Conservation (phyloP, 2,329 filamentous ascomycete genomes). For the Talaromyces sp. region DNA sequence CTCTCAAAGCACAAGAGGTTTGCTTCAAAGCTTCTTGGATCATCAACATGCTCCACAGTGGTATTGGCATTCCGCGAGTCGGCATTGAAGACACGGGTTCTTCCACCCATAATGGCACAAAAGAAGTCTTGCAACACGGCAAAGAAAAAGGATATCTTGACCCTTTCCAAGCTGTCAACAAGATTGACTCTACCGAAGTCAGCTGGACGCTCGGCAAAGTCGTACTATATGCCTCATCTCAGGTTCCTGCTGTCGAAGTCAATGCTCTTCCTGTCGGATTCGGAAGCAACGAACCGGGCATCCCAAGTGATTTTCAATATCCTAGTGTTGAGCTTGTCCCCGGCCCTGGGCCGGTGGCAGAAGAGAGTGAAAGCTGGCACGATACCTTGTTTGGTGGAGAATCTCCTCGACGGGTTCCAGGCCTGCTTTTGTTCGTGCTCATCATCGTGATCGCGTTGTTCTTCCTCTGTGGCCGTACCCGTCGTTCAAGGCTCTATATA, state of each 20-base stretch:
- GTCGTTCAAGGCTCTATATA: slow-evolving; percentile 60
- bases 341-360: slow-evolving; percentile 29
- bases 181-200: slow-evolving; percentile 85
- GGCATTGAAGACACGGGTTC: slow-evolving; percentile 64
- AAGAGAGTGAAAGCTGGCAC: slow-evolving; percentile 55
- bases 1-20: slow-evolving; percentile 73
- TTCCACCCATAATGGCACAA: slow-evolving; percentile 65
- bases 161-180: slow-evolving; percentile 88
- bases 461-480: slow-evolving; percentile 74
- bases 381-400: slow-evolving; percentile 62
- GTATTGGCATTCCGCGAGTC: slow-evolving; percentile 85
- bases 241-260: slow-evolving; percentile 65
- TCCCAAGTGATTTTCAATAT: slow-evolving; percentile 77
- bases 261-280: slow-evolving; percentile 79
- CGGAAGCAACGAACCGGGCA: slow-evolving; percentile 70
- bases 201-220: slow-evolving; percentile 98
- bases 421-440: slow-evolving; percentile 72
- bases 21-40: slow-evolving; percentile 99
- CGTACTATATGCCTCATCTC: slow-evolving; percentile 87
- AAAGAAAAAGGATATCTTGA: slow-evolving; percentile 74
- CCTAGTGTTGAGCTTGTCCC: slow-evolving; percentile 49
- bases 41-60: slow-evolving; percentile 92
- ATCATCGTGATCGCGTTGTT: slow-evolving; percentile 67
- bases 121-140: slow-evolving; percentile 63
- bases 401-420: slow-evolving; percentile 65